Evolutionary conservation across 2,329 filamentous ascomycete species (phyloP).

Genomic region (Monilinia polystroma): DNA sequence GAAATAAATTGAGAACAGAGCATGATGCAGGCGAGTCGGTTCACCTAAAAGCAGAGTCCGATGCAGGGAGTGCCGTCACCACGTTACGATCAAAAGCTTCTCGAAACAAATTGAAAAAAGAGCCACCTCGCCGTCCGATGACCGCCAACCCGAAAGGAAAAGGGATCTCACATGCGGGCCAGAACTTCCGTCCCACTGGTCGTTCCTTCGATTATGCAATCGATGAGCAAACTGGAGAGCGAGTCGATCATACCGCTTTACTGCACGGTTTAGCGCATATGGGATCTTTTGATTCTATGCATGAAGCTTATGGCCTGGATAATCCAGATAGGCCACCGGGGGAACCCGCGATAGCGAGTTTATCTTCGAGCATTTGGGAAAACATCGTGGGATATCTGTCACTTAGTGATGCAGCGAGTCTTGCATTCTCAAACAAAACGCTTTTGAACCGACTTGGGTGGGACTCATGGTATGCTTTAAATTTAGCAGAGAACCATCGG

Average conservation of each 20-base stretch:
- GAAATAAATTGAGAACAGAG: slow-evolving; percentile 12
- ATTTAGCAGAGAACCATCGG: slow-evolving; percentile 45
- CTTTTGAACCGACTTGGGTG: slow-evolving; percentile 47
- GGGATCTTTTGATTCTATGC: slow-evolving; percentile 35
- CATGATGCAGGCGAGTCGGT: slow-evolving; percentile 6
- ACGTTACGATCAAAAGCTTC: slow-evolving; percentile 17
- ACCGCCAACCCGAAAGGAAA: background rate
- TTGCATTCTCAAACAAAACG: slow-evolving; percentile 50
- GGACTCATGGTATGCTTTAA: slow-evolving; percentile 43
- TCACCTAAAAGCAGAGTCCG: slow-evolving; percentile 15
- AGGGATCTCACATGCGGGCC: background rate
- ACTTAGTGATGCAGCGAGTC: slow-evolving; percentile 48
- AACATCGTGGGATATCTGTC: slow-evolving; percentile 45
- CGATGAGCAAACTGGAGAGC: slow-evolving; percentile 40
- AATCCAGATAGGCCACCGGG: slow-evolving; percentile 34
- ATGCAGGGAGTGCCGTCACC: slow-evolving; percentile 9
- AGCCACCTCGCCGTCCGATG: slow-evolving; percentile 1
- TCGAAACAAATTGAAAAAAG: slow-evolving; percentile 21
- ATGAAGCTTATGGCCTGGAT: slow-evolving; percentile 22
- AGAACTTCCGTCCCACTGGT: slow-evolving; percentile 3
- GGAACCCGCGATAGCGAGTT: slow-evolving; percentile 47
- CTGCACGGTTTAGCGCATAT: slow-evolving; percentile 38
- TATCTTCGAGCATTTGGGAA: slow-evolving; percentile 49
- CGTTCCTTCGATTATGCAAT: slow-evolving; percentile 14
- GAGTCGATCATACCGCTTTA: slow-evolving; percentile 38